Conservation (phyloP, 1,284 basidiomycete species). For the Sporisorium scitamineum region DNA sequence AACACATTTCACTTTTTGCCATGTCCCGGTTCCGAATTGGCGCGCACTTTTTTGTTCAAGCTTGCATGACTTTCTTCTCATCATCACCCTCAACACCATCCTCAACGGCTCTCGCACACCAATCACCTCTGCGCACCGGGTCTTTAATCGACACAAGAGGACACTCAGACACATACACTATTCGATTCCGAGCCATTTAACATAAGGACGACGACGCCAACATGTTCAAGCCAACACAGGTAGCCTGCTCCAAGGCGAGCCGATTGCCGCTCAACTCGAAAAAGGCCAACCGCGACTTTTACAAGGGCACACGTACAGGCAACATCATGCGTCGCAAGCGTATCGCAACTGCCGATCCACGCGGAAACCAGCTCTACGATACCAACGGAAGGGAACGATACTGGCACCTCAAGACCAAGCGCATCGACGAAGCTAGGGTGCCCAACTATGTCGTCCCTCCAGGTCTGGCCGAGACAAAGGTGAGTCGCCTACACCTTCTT, state of each 20-base stretch:
- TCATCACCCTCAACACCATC: conserved; percentile 6
- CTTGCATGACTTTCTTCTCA: conserved; percentile 22
- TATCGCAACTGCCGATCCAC: conserved; percentile 59
- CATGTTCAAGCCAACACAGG: conserved; percentile 61
- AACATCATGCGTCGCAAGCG: conserved; percentile 67
- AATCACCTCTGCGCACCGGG: background rate
- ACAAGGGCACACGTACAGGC: conserved; percentile 67
- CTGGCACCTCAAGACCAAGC: conserved; percentile 62
- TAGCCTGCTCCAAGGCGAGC: conserved; percentile 62
- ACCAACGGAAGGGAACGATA: conserved; percentile 48
- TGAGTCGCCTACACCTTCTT: conserved; percentile 17
- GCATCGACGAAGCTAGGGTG: conserved; percentile 62
- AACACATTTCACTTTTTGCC: background rate
- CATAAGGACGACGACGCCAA: background rate
- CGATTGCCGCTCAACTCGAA: conserved; percentile 67
- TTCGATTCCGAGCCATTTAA: background rate
- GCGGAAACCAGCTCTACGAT: conserved; percentile 61
- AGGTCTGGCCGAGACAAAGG: conserved; percentile 61
- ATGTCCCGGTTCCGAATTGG: conserved; percentile 31
- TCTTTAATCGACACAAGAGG: too few relatives aligned
- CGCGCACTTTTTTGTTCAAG: conserved; percentile 15
- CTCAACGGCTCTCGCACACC: background rate
- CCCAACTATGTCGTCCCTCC: conserved; percentile 66
- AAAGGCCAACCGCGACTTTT: conserved; percentile 68
- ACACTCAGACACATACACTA: background rate